A percentile compares a stretch with the other conserved stretches of the same genome.
Evolutionary conservation across 2,329 filamentous ascomycete species (phyloP).

Genomic region (Pestalotiopsis sp.): DNA sequence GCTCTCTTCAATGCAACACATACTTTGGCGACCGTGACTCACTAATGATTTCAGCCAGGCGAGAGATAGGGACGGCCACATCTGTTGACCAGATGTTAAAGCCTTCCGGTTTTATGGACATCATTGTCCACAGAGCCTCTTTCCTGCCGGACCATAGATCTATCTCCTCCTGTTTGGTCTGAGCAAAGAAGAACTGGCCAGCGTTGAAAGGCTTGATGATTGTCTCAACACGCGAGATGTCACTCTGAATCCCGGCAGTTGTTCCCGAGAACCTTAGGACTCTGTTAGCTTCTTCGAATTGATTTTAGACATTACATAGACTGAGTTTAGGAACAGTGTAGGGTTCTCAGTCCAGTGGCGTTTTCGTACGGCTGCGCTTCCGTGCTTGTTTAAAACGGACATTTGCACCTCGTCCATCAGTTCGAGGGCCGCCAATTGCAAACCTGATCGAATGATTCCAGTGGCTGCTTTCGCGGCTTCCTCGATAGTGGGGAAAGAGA

Average conservation of each 20-base stretch:
- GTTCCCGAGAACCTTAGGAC: slow-evolving; percentile 62
- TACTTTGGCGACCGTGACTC: neutral
- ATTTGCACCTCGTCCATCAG: slow-evolving; percentile 68
- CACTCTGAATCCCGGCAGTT: slow-evolving; percentile 62
- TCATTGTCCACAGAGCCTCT: slow-evolving; percentile 64
- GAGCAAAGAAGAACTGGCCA: slow-evolving; percentile 69
- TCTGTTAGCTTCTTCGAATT: neutral
- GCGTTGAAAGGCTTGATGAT: slow-evolving; percentile 53
- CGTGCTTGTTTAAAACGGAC: slow-evolving; percentile 65
- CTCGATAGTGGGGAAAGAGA: slow-evolving; percentile 60
- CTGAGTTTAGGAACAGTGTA: slow-evolving; percentile 73
- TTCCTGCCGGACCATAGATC: slow-evolving; percentile 68
- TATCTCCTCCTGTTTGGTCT: slow-evolving; percentile 62
- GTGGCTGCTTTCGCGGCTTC: slow-evolving; percentile 68
- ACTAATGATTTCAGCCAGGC: slow-evolving; percentile 58
- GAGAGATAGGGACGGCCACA: slow-evolving; percentile 67
- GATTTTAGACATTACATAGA: neutral
- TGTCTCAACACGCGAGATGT: slow-evolving; percentile 61
- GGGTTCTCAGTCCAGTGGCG: slow-evolving; percentile 68
- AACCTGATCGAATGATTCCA: slow-evolving; percentile 63
- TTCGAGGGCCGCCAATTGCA: slow-evolving; percentile 68
- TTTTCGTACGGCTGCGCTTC: slow-evolving; percentile 57
- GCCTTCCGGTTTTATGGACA: slow-evolving; percentile 52
- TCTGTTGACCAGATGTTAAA: slow-evolving; percentile 68
- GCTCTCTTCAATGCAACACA: neutral